Evolutionary conservation across 495 filamentous ascomycete genomes (phyloP), one percentile per base, ranked within the genome.

Genomic region (Copromyces sp.): DNA sequence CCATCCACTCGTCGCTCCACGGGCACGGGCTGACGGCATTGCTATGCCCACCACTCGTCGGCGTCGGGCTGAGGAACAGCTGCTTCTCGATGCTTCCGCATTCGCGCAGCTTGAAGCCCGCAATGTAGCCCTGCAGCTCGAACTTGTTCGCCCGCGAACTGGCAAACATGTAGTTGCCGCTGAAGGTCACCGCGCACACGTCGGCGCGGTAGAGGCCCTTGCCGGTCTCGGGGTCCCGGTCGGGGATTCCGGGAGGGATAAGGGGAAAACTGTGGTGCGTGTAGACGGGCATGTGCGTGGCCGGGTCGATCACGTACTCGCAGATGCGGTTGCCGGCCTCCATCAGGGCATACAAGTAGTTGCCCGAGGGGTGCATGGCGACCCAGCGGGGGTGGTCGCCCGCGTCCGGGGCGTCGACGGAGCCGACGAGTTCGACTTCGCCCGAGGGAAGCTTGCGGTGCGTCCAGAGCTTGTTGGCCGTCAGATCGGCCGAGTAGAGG

Each of bases 331-430:
- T 95, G 71, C 92, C 92, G 24, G 90, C 90, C 81, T 95, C 93
- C 92, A 94, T 95, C 71, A 95, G 86, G 14, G 87, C 92, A 80
- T 94, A 95, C 42, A 95, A 82, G 81, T 94, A 93, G 74, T 90
- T 87, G 69, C 91, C 91, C 41, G 85, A 86, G 4, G 89, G 89
- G 80, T 93, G 90, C 78, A 94, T 90, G 75, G 90, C 92, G 29
- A 94, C 91, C 93, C 93, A 95, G 74, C 93, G 88, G 9, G 93
- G 93, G 78, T 94, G 93, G 80, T 94, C 92, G 68, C 84, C 86
- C 20, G 89, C 80, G 42, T 83, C 83, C 0, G 92, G 92, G n/a
- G 92, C 92, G 69, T 91, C 87, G 68, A 92, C 81, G 78, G 86
- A 88, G 76, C 90, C 91, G 45, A 94, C 84, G 16, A 92, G 83